Evolutionary conservation across 371 early-diverging fungal species (phyloP), one percentile per base, ranked within the genome.

Genomic region (Mortierella sp.): DNA sequence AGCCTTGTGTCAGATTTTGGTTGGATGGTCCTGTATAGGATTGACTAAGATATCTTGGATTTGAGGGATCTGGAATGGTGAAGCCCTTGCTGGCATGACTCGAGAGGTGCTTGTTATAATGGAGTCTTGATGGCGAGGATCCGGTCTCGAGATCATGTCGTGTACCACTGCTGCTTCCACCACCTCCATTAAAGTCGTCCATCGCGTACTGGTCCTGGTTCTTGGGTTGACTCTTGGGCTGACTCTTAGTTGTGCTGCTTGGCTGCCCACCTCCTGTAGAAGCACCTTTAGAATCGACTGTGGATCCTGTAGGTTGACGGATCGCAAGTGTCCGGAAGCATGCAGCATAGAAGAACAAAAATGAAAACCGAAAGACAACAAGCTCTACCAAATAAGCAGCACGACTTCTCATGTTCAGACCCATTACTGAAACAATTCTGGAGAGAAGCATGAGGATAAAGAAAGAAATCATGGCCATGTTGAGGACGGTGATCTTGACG

Each of bases 391-490:
- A 66, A 29, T 79, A 79, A 7, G 79, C 79, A 15, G 73, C 65
- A 1, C 66, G 62, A 51, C 30, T 56, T 48, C 50, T 68, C 66
- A 69, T 72, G 64, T 79, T 69, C 60, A 79, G 43, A 2, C 79
- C 79, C 62, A 79, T 5, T 21, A 79, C 43, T 1, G 79, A 79
- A 28, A 79, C 70, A 18, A 79, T 72, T 57, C 73, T 51, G 1
- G 79, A 79, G 43, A 79, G 70, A 18, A 79, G 60, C 79, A 79
- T 79, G 56, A 79, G 63, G 37, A 79, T 63, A 23, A 79, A 79
- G 66, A 79, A 79, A 19, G 79, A 79, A 47, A 79, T 69, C 79
- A 79, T 79, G 57, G 79, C 72, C 53, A 79, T 21, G 66, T 79
- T 79, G 45, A 79, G 60, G 16, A 79, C 66, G 1, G 79, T 79